These are phyloP conservation scores for Linnemannia hyalina DNA, from an alignment of 192 early-diverging fungal genomes.

Conservation along the genomic window DNA sequence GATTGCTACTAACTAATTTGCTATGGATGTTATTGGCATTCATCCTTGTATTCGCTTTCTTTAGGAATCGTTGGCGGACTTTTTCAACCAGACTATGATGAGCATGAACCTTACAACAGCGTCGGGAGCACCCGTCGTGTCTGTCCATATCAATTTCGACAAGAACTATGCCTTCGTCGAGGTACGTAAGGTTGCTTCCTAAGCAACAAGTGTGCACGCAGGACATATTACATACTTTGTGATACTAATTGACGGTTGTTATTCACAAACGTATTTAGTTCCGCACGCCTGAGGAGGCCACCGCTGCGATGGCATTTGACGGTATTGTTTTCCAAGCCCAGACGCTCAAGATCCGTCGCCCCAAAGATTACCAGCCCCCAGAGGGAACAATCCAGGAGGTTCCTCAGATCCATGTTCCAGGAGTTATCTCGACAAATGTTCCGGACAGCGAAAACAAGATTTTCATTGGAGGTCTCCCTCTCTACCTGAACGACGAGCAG, in stretches of 20 bases:
- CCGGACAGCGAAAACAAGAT: conserved; percentile 94
- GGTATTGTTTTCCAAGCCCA: conserved; percentile 88
- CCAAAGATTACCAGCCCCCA: conserved; percentile 90
- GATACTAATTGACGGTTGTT: not conserved
- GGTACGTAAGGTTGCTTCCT: conserved; percentile 57
- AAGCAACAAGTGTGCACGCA: not conserved
- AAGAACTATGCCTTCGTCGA: conserved; percentile 98
- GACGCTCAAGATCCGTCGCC: conserved; percentile 90
- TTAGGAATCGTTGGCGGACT: conserved; percentile 77
- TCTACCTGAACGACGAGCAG: conserved; percentile 91
- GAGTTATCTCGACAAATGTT: conserved; percentile 90
- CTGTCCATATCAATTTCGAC: conserved; percentile 92
- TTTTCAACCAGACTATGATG: conserved; percentile 91
- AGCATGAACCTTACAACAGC: conserved; percentile 80
- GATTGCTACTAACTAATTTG: not conserved
- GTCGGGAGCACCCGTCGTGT: conserved; percentile 77
- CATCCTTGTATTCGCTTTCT: not conserved
- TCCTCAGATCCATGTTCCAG: conserved; percentile 76
- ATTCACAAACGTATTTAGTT: conserved; percentile 68
- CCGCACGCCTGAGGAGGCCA: conserved; percentile 88
- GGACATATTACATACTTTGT: not conserved
- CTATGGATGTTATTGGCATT: not conserved
- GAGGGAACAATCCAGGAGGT: conserved; percentile 63
- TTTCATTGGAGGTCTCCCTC: conserved; percentile 93
- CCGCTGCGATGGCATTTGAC: conserved; percentile 93